Evolutionary conservation across 2,329 filamentous ascomycete species (phyloP).

Genomic region (Colletotrichum camelliae): DNA sequence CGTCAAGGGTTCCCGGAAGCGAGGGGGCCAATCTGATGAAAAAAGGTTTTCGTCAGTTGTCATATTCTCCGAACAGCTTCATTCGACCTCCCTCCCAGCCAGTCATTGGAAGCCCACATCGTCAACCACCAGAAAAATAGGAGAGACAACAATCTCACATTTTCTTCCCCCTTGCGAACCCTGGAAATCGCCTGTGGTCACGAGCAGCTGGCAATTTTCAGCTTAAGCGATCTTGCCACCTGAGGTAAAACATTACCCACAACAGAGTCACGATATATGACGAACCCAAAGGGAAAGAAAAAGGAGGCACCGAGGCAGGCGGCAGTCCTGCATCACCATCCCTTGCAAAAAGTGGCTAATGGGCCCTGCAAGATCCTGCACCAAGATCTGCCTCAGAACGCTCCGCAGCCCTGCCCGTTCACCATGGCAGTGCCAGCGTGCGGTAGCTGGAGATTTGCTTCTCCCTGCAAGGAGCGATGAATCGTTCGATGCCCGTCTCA

Average conservation of each 20-base stretch:
- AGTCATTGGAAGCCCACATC: not conserved
- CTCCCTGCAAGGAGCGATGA: not conserved
- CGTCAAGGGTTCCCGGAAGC: not conserved
- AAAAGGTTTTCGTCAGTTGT: conserved; percentile 8
- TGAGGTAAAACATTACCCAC: not conserved
- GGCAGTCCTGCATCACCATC: not conserved
- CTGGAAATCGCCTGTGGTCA: not conserved
- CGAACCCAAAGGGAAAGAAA: not conserved
- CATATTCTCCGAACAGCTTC: not conserved
- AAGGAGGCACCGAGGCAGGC: not conserved
- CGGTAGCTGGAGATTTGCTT: not conserved
- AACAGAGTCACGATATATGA: not conserved
- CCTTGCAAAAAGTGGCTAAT: not conserved
- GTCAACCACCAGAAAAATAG: not conserved
- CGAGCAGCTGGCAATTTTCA: not conserved
- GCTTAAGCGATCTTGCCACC: not conserved
- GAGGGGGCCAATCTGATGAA: not conserved
- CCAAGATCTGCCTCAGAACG: not conserved
- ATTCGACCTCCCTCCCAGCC: not conserved
- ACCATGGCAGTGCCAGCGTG: not conserved
- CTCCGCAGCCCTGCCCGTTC: not conserved
- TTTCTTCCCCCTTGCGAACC: not conserved
- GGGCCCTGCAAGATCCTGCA: conserved; percentile 17
- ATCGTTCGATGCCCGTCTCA: not conserved
- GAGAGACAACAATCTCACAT: not conserved